Conservation (phyloP, 208 protist genomes). For the Crithidia brevicula region DNA sequence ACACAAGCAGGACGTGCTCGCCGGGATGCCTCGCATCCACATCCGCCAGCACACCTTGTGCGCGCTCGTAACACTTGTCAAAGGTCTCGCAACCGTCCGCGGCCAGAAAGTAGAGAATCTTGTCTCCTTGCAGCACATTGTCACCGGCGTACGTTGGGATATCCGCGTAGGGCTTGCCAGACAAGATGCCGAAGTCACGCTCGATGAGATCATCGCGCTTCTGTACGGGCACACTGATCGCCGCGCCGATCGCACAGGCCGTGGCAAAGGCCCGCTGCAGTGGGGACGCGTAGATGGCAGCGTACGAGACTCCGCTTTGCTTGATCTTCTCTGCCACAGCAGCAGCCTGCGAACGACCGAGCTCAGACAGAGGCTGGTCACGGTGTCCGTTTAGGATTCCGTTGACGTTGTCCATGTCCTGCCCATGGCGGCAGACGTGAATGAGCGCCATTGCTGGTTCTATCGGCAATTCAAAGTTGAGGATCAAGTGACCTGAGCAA, state of each 20-base stretch:
- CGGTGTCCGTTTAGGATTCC: constrained; percentile 89
- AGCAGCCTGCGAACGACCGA: constrained; percentile 72
- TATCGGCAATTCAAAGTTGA: too few species aligned
- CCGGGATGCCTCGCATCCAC: constrained; percentile 61
- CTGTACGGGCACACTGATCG: constrained; percentile 47
- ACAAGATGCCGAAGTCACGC: constrained; percentile 88
- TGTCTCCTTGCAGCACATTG: constrained; percentile 77
- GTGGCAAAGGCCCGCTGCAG: constrained; percentile 77
- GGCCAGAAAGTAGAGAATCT: constrained; percentile 85
- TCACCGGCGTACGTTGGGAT: constrained; percentile 73
- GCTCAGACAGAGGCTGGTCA: constrained; percentile 71
- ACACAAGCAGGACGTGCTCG: constrained; percentile 82
- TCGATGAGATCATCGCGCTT: constrained; percentile 75
- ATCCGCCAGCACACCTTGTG: constrained; percentile 55
- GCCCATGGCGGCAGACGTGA: constrained; percentile 87
- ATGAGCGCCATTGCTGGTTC: constrained; percentile 54
- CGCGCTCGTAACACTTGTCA: constrained; percentile 72
- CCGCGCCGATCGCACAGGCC: constrained; percentile 54
- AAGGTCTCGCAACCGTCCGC: constrained; percentile 81
- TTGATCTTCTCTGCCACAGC: constrained; percentile 59
- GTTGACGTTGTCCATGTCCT: constrained; percentile 86
- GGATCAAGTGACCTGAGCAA: too few species aligned
- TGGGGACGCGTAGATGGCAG: constrained; percentile 79
- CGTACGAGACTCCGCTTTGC: constrained; percentile 42
- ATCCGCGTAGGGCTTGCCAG: constrained; percentile 73